Evolutionary conservation across 768 basidiomycete genomes (phyloP), one percentile per base, ranked within the genome.

Genomic region (Kwoniella botswanensis): DNA sequence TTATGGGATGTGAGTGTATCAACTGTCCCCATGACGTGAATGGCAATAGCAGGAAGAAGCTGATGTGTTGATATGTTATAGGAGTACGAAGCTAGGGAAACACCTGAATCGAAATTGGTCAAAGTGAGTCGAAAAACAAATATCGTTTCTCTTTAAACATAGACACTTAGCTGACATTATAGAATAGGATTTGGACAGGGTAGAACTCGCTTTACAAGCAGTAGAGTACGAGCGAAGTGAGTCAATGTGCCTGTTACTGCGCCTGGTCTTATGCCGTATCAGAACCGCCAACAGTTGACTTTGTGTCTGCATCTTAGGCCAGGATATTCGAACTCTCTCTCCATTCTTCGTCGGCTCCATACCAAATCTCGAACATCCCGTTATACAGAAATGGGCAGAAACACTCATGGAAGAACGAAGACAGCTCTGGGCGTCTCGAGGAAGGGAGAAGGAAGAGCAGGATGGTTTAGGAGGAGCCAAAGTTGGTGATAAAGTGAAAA

Each of bases 161-260:
- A 6, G 35, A 35, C 35, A 35, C 3, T n/a, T 61, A 46, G 67
- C 67, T 68, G 50, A 62, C 24, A 11, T 13, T 7, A 11, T 13
- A 0, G 1, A 42, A 26, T 58, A 77, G 79, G 84, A 84, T 67
- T 73, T 84, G 55, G 84, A 84, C 62, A 75, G 84, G 21, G 65
- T 84, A 15, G 84, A 84, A 71, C 76, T 84, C 9, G 77, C 80
- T 21, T 65, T 83, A 4, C 84, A 84, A 67, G 81, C 79, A 6
- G 79, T 84, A 1, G 84, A 84, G 58, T 84, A 84, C 64, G 84
- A 84, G 68, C 69, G 83, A 73, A 76, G 84, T 84, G 55, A 75
- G 83, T n/a, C n/a, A n/a, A n/a, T n/a, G n/a, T n/a, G n/a, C n/a
- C n/a, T n/a, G n/a, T n/a, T n/a, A n/a, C n/a, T n/a, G n/a, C n/a